Base-by-base conservation (phyloP, 2,329 filamentous ascomycete genomes). In the Aspergillus calidoustus region DNA sequence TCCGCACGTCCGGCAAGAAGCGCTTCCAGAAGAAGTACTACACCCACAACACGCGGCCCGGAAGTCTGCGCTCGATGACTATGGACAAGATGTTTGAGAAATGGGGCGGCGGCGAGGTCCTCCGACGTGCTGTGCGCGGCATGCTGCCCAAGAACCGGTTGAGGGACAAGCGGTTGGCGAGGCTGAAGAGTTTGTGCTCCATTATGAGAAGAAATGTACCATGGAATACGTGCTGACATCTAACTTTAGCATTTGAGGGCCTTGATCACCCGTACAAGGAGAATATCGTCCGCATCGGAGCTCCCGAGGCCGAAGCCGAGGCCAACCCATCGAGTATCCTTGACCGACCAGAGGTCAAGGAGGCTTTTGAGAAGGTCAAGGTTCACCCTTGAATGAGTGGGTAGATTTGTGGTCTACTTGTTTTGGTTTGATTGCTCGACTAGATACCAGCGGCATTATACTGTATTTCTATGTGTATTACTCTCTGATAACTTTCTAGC, bases 131-230 rank as follows among this genome's bases (percentile, higher is more conserved):
- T 1, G 96, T 99, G 46, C 90, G 91, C 74, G 96, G 96, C 53
- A 99, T 99, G 95, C 80, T 99, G 79, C 95, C 95, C 57, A 99
- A 99, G 86, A 99, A 99, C 81, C 83, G 93, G 72, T 81, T 99
- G 73, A 84, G 94, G 71, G 93, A 97, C 77, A 91, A 92, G 82
- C 82, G 96, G 66, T 81, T 99, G 81, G 92, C 89, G 43, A 84
- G 95, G 69, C 80, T 99, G 75, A 99, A 98, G 86, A 83, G 85
- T 86, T 67, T 72, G 82, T 79, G 46, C 38, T 57, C 11, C 7
- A 30, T 43, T 47, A 46, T 46, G 50, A n/a, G n/a, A 4, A 13
- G 9, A 22, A 47, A 3, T 47, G 22, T 47, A 47, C 15, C 43
- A 19, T 15, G 25, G 11, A 15, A 1, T 13, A 41, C 11, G 8